A percentile compares a stretch with the other conserved stretches of the same genome.
Evolutionary conservation across 148 eudicot species (phyloP).

Genomic region (Tetragonia tetragonoides): DNA sequence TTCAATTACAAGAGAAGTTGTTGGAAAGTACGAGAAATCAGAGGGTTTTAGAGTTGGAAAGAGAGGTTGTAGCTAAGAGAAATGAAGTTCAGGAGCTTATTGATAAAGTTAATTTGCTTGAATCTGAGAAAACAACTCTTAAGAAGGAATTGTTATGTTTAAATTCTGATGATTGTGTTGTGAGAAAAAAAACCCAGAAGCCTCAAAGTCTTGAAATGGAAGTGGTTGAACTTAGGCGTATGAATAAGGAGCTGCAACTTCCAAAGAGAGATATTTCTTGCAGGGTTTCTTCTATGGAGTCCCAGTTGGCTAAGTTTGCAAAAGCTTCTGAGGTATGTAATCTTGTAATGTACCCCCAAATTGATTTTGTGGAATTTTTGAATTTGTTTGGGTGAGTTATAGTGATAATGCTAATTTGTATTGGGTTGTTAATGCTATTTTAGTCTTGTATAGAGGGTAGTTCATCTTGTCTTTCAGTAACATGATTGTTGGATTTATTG

Average conservation of each 20-base stretch:
- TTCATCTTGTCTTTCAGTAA: too few species aligned
- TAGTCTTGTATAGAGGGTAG: too few species aligned
- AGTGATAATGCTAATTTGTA: too few species aligned
- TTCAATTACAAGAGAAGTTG: slow-evolving; percentile 57
- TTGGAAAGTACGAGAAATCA: slow-evolving; percentile 39
- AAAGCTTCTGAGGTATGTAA: slow-evolving; percentile 54
- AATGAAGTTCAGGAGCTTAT: slow-evolving; percentile 46
- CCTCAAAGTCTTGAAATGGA: slow-evolving; percentile 50
- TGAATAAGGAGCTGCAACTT: slow-evolving; percentile 77
- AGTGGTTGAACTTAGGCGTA: slow-evolving; percentile 60
- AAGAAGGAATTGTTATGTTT: slow-evolving; percentile 30
- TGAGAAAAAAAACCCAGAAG: slow-evolving; percentile 1
- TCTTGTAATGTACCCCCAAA: too few species aligned
- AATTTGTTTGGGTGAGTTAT: too few species aligned
- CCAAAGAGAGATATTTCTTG: slow-evolving; percentile 68
- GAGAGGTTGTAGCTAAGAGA: slow-evolving; percentile 46
- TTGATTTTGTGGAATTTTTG: too few species aligned
- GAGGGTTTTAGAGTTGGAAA: slow-evolving; percentile 45
- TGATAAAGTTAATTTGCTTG: slow-evolving; percentile 39
- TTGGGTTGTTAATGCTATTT: too few species aligned
- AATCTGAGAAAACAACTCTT: slow-evolving; percentile 43
- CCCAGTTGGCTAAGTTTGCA: slow-evolving; percentile 38
- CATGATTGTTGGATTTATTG: too few species aligned
- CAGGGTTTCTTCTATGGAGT: slow-evolving; percentile 58
- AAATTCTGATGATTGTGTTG: slow-evolving; percentile 21